A percentile compares a stretch with the other conserved stretches of the same genome.
These are phyloP conservation scores for Zygosaccharomyces bailii DNA, from an alignment of 805 yeast genomes.

Conservation along the genomic window DNA sequence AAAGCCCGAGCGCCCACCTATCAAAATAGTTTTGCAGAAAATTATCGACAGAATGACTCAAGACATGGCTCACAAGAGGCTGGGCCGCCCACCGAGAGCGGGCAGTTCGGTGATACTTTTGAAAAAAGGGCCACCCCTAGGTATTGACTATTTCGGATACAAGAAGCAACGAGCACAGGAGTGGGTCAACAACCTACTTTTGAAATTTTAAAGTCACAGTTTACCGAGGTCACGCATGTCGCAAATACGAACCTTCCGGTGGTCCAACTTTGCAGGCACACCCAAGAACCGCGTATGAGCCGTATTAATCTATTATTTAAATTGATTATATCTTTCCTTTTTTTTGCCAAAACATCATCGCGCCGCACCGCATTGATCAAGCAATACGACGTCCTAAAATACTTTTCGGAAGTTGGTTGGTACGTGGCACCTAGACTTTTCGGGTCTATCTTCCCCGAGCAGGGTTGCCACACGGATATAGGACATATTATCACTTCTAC, in stretches of 20 bases:
- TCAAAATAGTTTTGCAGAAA: constrained; percentile 8
- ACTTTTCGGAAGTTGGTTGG: too few relatives aligned
- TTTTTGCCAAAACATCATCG: too few relatives aligned
- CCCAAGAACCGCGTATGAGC: neutral
- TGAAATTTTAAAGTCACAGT: too few relatives aligned
- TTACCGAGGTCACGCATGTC: too few relatives aligned
- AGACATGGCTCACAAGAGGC: constrained; percentile 4
- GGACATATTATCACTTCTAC: too few relatives aligned
- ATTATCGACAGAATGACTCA: constrained; percentile 6
- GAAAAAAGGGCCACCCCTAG: constrained; percentile 12
- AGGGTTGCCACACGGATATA: too few relatives aligned
- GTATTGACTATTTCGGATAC: constrained; percentile 12
- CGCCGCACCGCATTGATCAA: too few relatives aligned
- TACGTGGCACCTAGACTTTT: too few relatives aligned
- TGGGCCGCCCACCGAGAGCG: constrained; percentile 13
- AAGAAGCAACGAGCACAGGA: constrained; percentile 6
- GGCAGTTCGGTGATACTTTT: constrained; percentile 12
- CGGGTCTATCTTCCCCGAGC: too few relatives aligned
- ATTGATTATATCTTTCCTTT: neutral
- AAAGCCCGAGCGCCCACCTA: constrained; percentile 8
- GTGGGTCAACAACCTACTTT: constrained; percentile 10
- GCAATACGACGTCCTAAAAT: too few relatives aligned
- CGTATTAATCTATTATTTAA: neutral
- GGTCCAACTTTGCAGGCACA: neutral
- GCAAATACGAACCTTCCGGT: too few relatives aligned